Evolutionary conservation across 1,284 basidiomycete species (phyloP).

Genomic region (Cryptococcus jaspeensis): DNA sequence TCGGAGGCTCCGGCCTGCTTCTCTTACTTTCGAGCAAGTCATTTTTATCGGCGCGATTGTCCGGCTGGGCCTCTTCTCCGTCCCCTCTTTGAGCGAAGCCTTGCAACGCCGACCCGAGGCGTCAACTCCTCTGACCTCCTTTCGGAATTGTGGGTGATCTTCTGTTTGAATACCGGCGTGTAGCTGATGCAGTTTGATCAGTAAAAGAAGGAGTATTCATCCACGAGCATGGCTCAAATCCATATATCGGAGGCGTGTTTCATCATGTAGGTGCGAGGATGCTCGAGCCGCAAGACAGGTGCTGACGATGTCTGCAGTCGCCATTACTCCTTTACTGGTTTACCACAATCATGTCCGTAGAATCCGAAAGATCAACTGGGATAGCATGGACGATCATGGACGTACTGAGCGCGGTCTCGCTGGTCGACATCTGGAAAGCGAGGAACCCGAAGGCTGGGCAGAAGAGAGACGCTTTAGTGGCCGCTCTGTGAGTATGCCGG

Average conservation of each 20-base stretch:
- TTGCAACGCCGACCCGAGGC: constrained; percentile 63
- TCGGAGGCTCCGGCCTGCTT: too few relatives aligned
- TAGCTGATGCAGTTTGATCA: constrained; percentile 42
- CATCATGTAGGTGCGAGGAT: constrained; percentile 65
- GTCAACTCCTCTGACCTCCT: constrained; percentile 76
- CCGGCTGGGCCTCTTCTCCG: constrained; percentile 41
- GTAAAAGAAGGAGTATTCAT: constrained; percentile 86
- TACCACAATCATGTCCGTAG: constrained; percentile 60
- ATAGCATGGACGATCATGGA: constrained; percentile 72
- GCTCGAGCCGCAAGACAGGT: neutral
- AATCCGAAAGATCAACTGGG: constrained; percentile 55
- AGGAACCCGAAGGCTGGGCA: constrained; percentile 50
- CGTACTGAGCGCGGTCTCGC: constrained; percentile 62
- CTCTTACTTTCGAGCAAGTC: too few relatives aligned
- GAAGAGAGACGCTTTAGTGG: constrained; percentile 59
- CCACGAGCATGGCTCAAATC: constrained; percentile 68
- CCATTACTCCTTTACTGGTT: constrained; percentile 77
- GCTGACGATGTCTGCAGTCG: constrained; percentile 57
- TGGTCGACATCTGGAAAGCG: constrained; percentile 43
- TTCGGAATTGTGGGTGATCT: constrained; percentile 47
- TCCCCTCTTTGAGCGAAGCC: constrained; percentile 35
- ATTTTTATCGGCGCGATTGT: constrained; percentile 17
- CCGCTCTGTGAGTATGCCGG: constrained; percentile 59
- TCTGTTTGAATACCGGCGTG: neutral
- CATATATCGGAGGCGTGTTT: constrained; percentile 79